Conservation (phyloP, 371 early-diverging fungal species). For the Syncephalastrum sp. region DNA sequence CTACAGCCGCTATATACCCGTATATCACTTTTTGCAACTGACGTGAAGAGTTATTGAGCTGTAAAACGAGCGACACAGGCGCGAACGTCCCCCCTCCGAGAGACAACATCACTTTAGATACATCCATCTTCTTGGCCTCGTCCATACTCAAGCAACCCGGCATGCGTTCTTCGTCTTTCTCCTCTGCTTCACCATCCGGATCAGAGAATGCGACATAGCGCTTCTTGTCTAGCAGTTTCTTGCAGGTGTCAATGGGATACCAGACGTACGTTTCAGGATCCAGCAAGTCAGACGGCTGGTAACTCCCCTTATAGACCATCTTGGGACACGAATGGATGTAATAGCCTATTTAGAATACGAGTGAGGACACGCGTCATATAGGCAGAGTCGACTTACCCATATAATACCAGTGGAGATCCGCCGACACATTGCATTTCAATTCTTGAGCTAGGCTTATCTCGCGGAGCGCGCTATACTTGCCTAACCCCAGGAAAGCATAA, state of each 20-base stretch:
- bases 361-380: neutral
- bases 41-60: too few species aligned
- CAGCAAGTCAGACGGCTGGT: slow-evolving; percentile 79
- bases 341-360: slow-evolving; percentile 56
- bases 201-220: slow-evolving; percentile 16
- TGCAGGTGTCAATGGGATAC: slow-evolving; percentile 32
- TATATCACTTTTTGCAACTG: too few species aligned
- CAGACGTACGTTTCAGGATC: slow-evolving; percentile 57
- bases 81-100: too few species aligned
- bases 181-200: slow-evolving; percentile 3
- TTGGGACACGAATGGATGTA: slow-evolving; percentile 89
- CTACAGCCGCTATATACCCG: too few species aligned
- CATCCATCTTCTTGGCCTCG: slow-evolving; percentile 7
- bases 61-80: too few species aligned
- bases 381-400: slow-evolving; percentile 58
- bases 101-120: neutral
- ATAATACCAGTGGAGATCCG: slow-evolving; percentile 74
- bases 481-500: slow-evolving; percentile 69
- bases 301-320: slow-evolving; percentile 92
- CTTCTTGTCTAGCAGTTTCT: slow-evolving; percentile 23
- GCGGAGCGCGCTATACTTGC: slow-evolving; percentile 83
- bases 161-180: slow-evolving; percentile 8
- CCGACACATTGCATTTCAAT: slow-evolving; percentile 18
- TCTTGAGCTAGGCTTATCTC: slow-evolving; percentile 68
- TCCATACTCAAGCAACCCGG: slow-evolving; percentile 8